Evolutionary conservation across 179 eudicot genomes (phyloP).

Genomic region (Spinacia oleracea): DNA sequence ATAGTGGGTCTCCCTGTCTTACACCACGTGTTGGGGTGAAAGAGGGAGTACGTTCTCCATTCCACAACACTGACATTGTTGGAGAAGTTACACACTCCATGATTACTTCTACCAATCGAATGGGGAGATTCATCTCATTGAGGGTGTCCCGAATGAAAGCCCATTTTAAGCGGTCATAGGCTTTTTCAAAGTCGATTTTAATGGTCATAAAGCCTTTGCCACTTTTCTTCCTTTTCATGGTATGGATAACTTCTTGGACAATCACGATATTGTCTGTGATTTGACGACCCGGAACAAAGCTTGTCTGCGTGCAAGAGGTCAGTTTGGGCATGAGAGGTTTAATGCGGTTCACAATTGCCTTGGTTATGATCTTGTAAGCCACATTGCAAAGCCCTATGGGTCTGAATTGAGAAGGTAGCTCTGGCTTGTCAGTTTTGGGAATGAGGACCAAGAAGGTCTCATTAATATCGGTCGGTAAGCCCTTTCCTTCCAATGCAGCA

Average conservation of each 20-base stretch:
- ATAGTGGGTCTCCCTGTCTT: too few relatives aligned
- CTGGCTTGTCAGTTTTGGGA: neutral
- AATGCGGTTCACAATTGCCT: neutral
- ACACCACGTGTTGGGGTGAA: too few relatives aligned
- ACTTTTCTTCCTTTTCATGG: neutral
- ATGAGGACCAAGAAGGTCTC: neutral
- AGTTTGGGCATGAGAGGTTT: neutral
- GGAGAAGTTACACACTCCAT: neutral
- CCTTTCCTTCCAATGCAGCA: neutral
- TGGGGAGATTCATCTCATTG: neutral
- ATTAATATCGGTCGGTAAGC: neutral
- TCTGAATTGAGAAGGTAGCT: neutral
- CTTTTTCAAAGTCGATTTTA: neutral
- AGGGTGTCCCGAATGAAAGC: neutral
- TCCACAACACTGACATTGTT: neutral
- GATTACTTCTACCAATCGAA: neutral
- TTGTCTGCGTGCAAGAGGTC: neutral
- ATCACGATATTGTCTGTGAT: neutral
- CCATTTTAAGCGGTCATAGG: neutral
- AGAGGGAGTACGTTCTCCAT: neutral
- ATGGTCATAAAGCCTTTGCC: too few relatives aligned
- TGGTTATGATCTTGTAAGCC: neutral
- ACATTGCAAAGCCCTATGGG: neutral
- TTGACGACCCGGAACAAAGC: neutral
- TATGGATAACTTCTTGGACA: neutral